Conservation (phyloP, 23 red algal species). For the Pyropia yezoensis region DNA sequence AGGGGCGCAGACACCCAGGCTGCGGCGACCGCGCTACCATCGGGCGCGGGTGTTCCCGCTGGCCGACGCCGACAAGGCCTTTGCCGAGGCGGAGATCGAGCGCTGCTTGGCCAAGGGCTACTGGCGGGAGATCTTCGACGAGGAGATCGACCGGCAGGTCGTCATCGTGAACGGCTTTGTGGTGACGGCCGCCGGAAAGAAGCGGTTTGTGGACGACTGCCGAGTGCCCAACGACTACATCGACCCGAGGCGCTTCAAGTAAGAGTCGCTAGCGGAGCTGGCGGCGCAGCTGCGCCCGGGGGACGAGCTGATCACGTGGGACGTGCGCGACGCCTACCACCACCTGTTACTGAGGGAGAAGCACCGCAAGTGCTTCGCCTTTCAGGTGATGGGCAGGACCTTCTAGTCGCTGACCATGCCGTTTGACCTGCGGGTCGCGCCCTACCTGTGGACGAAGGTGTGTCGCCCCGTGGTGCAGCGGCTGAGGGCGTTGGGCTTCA, state of each 20-base stretch:
- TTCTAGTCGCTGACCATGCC: constrained; percentile 14
- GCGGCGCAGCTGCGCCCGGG: background rate
- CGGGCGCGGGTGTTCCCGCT: no score
- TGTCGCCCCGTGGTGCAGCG: constrained; percentile 8
- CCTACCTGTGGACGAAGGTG: no score
- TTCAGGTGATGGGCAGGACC: constrained; percentile 6
- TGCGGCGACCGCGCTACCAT: no score
- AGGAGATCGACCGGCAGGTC: no score
- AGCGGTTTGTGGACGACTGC: constrained; percentile 7
- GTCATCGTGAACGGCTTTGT: constrained; percentile 9
- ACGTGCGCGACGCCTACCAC: constrained; percentile 21
- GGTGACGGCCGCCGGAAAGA: constrained; percentile 5
- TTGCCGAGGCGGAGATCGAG: no score
- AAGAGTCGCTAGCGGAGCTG: constrained; percentile 16
- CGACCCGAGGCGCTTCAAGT: no score
- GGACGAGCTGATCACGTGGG: constrained; percentile 12
- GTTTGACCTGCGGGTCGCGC: constrained; percentile 10
- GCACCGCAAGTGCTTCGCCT: constrained; percentile 48
- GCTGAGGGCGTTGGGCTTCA: background rate
- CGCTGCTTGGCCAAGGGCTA: no score
- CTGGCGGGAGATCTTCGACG: no score
- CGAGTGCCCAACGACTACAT: constrained; percentile 7
- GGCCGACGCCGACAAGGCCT: no score
- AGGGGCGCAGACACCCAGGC: no score
- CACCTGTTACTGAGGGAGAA: no score